phyloP scores from a whole-genome alignment of 2,329 filamentous ascomycete species.

The Zymoseptoria crescenta region DNA sequence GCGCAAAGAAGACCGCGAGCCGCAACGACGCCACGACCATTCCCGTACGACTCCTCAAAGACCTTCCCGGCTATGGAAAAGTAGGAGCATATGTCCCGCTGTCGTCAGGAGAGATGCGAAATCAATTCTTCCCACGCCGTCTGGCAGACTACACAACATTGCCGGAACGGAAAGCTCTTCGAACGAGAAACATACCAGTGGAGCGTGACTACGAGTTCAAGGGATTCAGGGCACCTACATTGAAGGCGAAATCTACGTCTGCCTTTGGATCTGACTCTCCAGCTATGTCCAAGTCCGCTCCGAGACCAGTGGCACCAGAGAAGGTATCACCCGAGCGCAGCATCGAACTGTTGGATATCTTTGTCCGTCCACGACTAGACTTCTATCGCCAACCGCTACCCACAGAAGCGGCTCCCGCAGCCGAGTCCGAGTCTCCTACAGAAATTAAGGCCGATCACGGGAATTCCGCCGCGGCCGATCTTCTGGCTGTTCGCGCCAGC shows the following conservation, averaged over 20 bases:
- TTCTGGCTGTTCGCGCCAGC: conserved; percentile 23
- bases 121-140: conserved; percentile 44
- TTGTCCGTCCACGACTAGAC: conserved; percentile 40
- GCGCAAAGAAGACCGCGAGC: conserved; percentile 30
- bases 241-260: not conserved
- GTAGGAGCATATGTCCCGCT: conserved; percentile 47
- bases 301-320: conserved; percentile 27
- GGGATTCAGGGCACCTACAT: not conserved
- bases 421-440: conserved; percentile 2
- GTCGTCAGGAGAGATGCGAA: conserved; percentile 47
- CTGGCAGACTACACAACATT: conserved; percentile 47
- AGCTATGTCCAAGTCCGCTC: not conserved
- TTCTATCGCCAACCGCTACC: conserved; percentile 40
- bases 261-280: not conserved
- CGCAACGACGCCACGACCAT: conserved; percentile 41
- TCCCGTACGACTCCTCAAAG: conserved; percentile 45
- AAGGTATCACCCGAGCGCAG: conserved; percentile 36
- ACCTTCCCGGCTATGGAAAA: conserved; percentile 46
- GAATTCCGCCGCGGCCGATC: conserved; percentile 21
- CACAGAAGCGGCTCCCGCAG: not conserved
- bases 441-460: conserved; percentile 8
- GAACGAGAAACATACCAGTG: conserved; percentile 36
- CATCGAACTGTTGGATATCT: conserved; percentile 41
- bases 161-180: conserved; percentile 39
- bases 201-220: conserved; percentile 42